These are phyloP conservation scores for Crithidia mellificae DNA, from an alignment of 208 protist genomes.

Conservation along the genomic window DNA sequence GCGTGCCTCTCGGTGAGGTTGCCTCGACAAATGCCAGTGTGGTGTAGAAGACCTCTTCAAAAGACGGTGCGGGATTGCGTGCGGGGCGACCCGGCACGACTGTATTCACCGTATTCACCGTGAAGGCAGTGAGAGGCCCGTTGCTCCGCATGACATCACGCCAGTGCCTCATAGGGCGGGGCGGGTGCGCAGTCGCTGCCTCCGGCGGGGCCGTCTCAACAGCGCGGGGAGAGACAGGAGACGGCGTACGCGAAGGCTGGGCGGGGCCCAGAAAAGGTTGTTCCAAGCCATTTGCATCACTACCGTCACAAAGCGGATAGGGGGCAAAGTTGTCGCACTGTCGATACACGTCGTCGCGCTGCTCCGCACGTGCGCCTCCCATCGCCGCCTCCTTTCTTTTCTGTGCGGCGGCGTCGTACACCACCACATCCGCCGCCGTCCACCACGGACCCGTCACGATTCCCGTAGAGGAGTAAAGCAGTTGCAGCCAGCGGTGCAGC, in stretches of 20 bases:
- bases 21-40: too few species aligned
- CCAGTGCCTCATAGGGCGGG: conserved; percentile 2
- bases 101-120: background rate
- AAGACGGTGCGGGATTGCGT: background rate
- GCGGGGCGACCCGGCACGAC: too few species aligned
- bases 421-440: conserved; percentile 5
- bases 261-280: too few species aligned
- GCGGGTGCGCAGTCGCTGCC: background rate
- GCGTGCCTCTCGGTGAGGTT: too few species aligned
- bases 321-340: too few species aligned
- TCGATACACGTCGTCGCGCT: too few species aligned
- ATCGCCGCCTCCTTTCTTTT: background rate
- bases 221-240: too few species aligned
- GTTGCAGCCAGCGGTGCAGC: conserved; percentile 4
- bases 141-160: background rate
- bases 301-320: too few species aligned
- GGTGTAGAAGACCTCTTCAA: conserved; percentile 4
- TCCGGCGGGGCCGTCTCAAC: background rate
- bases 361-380: too few species aligned
- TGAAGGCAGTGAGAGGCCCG: background rate
- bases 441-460: conserved; percentile 14
- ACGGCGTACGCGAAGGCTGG: background rate
- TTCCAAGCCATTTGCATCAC: too few species aligned
- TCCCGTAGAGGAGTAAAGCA: background rate
- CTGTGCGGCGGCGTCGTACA: background rate